Percentiles rank a stretch among this genome's conserved stretches.
These are phyloP conservation scores for Recurvomyces mirabilis DNA, from an alignment of 495 filamentous ascomycete species.

Conservation along the genomic window DNA sequence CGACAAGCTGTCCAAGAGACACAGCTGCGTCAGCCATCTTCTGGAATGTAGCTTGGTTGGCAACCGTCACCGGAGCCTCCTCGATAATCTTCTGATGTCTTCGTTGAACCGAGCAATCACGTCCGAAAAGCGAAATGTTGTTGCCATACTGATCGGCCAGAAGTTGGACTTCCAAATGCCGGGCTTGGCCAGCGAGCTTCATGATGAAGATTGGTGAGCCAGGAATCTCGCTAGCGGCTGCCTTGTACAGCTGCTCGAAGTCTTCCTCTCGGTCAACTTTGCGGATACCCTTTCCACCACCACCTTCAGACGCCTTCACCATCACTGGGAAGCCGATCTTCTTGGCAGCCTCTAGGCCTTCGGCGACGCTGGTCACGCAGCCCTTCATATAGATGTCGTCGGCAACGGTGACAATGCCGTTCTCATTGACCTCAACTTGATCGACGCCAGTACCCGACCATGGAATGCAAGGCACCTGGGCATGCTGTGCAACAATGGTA, in stretches of 20 bases:
- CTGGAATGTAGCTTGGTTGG: conserved; percentile 75
- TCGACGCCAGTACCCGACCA: conserved; percentile 94
- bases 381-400: conserved; percentile 81
- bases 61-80: conserved; percentile 94
- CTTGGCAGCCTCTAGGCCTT: conserved; percentile 75
- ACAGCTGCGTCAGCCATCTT: conserved; percentile 96
- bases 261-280: conserved; percentile 81
- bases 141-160: conserved; percentile 98
- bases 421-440: conserved; percentile 60
- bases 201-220: conserved; percentile 99
- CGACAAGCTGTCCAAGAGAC: conserved; percentile 81
- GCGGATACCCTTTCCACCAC: conserved; percentile 98
- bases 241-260: conserved; percentile 79
- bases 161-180: conserved; percentile 95
- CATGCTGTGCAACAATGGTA: conserved; percentile 97
- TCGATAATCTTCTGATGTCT: conserved; percentile 99
- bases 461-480: conserved; percentile 91
- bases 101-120: conserved; percentile 98
- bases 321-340: conserved; percentile 98
- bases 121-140: conserved; percentile 95
- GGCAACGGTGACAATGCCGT: conserved; percentile 85
- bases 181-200: conserved; percentile 93
- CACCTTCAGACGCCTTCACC: conserved; percentile 99
- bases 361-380: conserved; percentile 76
- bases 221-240: conserved; percentile 94